Percentiles rank a stretch among this genome's conserved stretches.
Evolutionary conservation across 140 eudicot genomes (phyloP).

Genomic region (Ambrosia hybrid): DNA sequence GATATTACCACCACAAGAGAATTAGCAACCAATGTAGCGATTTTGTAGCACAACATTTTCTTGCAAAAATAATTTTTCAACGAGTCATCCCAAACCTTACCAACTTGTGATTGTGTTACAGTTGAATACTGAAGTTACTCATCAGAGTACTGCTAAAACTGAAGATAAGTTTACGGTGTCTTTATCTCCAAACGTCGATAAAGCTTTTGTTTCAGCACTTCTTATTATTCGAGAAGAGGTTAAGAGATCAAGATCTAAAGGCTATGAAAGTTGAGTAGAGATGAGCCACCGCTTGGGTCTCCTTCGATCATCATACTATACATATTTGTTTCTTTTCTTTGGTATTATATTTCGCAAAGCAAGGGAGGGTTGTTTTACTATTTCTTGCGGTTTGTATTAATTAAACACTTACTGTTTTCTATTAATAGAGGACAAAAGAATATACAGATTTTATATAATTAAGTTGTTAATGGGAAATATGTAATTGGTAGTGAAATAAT

Average conservation of each 20-base stretch:
- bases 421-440: too few relatives aligned
- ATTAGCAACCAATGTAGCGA: not conserved
- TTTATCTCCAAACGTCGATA: conserved; percentile 41
- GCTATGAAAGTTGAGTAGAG: conserved; percentile 38
- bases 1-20: not conserved
- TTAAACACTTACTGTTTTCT: too few relatives aligned
- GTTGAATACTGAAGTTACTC: conserved; percentile 36
- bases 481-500: too few relatives aligned
- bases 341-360: conserved; percentile 2
- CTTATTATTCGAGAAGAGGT: conserved; percentile 43
- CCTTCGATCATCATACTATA: not conserved
- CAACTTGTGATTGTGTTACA: conserved; percentile 6
- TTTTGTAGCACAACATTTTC: not conserved
- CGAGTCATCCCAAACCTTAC: too few relatives aligned
- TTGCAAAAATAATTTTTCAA: too few relatives aligned
- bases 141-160: conserved; percentile 19
- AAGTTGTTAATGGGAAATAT: too few relatives aligned
- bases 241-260: conserved; percentile 37
- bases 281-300: not conserved
- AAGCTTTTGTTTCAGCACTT: conserved; percentile 41
- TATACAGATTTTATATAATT: too few relatives aligned
- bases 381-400: not conserved
- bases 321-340: not conserved
- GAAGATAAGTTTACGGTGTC: conserved; percentile 36
- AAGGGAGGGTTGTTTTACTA: not conserved